Percentiles rank a stretch among this genome's conserved stretches.
phyloP scores from a whole-genome alignment of 176 grass and related monocot genomes.

The Saccharum spontaneum region DNA sequence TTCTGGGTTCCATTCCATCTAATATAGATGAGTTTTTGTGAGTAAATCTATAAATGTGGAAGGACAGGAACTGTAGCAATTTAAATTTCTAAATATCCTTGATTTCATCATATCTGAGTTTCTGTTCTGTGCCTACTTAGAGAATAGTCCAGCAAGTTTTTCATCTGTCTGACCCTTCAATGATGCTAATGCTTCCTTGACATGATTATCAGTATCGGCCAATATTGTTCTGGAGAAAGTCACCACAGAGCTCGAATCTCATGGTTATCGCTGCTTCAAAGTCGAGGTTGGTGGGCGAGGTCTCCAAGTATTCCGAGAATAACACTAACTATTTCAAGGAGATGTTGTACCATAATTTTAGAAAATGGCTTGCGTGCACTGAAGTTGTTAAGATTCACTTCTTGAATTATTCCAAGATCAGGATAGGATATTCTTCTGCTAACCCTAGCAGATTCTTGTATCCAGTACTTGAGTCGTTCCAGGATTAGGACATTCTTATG shows the following conservation, averaged over 20 bases:
- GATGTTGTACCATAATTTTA: constrained; percentile 31
- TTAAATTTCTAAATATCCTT: not conserved
- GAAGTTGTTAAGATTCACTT: not conserved
- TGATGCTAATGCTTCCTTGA: constrained; percentile 48
- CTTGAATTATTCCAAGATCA: not conserved
- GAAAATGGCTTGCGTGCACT: not conserved
- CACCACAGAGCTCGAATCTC: constrained; percentile 57
- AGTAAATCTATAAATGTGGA: not conserved
- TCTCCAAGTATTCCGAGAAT: constrained; percentile 53
- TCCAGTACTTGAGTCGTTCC: not conserved
- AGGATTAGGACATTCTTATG: not conserved
- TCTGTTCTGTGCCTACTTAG: not conserved
- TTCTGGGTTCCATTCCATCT: not conserved
- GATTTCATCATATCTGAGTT: not conserved
- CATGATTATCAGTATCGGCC: constrained; percentile 49
- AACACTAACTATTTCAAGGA: constrained; percentile 3
- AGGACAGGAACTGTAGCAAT: not conserved
- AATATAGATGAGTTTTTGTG: constrained; percentile 1
- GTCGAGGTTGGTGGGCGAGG: constrained; percentile 80
- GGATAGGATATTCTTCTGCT: not conserved
- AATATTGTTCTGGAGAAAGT: constrained; percentile 55
- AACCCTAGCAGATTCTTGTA: not conserved
- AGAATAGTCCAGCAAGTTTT: not conserved
- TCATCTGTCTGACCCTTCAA: not conserved
- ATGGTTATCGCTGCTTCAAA: constrained; percentile 72